These are phyloP conservation scores for Ochromonas danica DNA, from an alignment of 108 stramenopile genomes.

Conservation along the genomic window DNA sequence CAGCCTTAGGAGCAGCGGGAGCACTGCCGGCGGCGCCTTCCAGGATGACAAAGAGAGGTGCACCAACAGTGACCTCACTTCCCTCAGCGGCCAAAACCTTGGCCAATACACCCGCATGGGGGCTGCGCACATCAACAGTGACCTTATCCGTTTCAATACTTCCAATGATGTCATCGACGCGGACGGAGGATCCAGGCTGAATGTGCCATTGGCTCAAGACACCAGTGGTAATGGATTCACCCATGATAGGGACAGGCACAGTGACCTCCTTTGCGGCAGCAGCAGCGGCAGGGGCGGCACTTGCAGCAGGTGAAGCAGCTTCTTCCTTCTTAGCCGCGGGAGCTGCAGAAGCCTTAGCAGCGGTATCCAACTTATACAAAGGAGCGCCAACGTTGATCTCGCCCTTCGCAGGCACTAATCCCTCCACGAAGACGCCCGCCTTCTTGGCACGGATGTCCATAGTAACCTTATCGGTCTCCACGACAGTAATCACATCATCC, in stretches of 20 bases:
- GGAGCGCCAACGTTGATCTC: conserved; percentile 42
- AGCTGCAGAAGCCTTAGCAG: conserved; percentile 70
- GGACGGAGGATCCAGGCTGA: conserved; percentile 49
- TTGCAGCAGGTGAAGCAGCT: neutral
- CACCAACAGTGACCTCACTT: conserved; percentile 92
- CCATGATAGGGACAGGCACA: conserved; percentile 36
- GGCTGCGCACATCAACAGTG: conserved; percentile 65
- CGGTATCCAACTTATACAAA: conserved; percentile 57
- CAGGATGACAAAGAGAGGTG: conserved; percentile 69
- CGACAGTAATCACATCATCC: conserved; percentile 53
- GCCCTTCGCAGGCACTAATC: conserved; percentile 38
- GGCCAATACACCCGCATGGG: conserved; percentile 72
- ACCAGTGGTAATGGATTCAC: conserved; percentile 31
- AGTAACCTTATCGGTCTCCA: conserved; percentile 57
- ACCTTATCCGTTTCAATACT: conserved; percentile 97
- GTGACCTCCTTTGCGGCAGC: conserved; percentile 28
- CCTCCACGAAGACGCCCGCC: conserved; percentile 44
- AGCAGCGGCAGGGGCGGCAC: neutral
- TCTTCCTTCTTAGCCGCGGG: conserved; percentile 55
- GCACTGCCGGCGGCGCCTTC: conserved; percentile 48
- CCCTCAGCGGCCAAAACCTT: conserved; percentile 87
- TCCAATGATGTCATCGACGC: conserved; percentile 56
- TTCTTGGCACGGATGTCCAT: conserved; percentile 49
- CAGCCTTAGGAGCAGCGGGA: conserved; percentile 25
- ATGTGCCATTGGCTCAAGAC: neutral